Evolutionary conservation across 306 rosid species (phyloP), one percentile per base, ranked within the genome.

Genomic region (Glycine soja): DNA sequence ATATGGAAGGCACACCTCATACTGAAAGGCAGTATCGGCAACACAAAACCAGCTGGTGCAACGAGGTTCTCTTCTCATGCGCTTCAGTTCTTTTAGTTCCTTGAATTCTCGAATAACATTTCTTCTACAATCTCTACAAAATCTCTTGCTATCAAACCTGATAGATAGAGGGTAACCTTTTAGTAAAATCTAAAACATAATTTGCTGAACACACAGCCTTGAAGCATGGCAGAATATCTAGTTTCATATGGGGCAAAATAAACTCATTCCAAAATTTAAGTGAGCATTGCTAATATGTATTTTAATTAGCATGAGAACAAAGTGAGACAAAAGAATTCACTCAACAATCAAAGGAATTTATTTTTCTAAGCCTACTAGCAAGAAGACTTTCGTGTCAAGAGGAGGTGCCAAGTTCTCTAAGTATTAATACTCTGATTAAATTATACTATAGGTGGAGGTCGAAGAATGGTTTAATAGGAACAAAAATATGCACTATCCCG

Each of bases 111-210:
- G 90, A 81, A 96, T 93, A 46, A 96, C 99, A 87, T 96, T 96
- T 85, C 98, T 93, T 88, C 99, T 92, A 89, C 99, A 96, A 76
- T 96, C 98, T 93, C 99, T 84, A 82, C 99, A 96, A 86, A 96
- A 96, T 80, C 99, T 96, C 94, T 96, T 96, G 97, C 98, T 96
- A 80, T 96, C 99, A 84, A 96, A 96, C 92, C 99, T 96, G 92
- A 72, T 8, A 80, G 70, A 85, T 38, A 36, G 48, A 85, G 63
- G 54, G 54, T 16, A 81, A 68, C 76, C 66, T 58, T 45, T 79
- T 88, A 81, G 82, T 71, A 66, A 86, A 79, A 63, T 16, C 18
- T 64, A 40, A 52, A 77, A 83, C 14, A 70, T n/a, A 59, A 81
- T 24, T 36, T 64, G 47, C 70, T 38, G 7, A 7, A 64, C 24